Evolutionary conservation across 169 alveolate genomes (phyloP).

Genomic region (Fabrea salina): DNA sequence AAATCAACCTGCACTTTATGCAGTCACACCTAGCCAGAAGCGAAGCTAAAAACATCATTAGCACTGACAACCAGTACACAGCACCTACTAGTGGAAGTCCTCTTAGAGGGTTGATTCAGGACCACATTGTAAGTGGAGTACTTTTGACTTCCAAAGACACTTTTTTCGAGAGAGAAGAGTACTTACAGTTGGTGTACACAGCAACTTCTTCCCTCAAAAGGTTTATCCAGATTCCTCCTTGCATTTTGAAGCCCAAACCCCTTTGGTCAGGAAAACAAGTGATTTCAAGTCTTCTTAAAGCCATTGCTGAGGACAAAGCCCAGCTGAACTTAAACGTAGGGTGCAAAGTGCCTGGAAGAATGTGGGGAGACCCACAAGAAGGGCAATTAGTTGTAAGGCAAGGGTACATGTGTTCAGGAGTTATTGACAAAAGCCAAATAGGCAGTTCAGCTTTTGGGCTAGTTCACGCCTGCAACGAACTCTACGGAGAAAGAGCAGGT

Average conservation of each 20-base stretch:
- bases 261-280: constrained; percentile 98
- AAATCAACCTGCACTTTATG: constrained; percentile 97
- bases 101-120: constrained; percentile 97
- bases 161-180: constrained; percentile 86
- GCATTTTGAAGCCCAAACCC: constrained; percentile 89
- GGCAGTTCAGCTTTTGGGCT: constrained; percentile 96
- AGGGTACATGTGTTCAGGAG: constrained; percentile 79
- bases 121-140: constrained; percentile 93
- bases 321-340: constrained; percentile 50
- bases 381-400: constrained; percentile 43
- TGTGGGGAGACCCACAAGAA: constrained; percentile 75
- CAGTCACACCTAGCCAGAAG: constrained; percentile 93
- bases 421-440: constrained; percentile 94
- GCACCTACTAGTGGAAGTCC: constrained; percentile 98
- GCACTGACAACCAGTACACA: constrained; percentile 94
- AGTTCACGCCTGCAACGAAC: constrained; percentile 92
- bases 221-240: constrained; percentile 83
- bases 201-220: constrained; percentile 56
- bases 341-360: constrained; percentile 54
- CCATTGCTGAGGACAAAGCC: constrained; percentile 10
- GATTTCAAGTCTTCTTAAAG: constrained; percentile 3
- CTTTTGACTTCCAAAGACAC: constrained; percentile 93
- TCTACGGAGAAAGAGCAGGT: constrained; percentile 91
- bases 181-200: constrained; percentile 82
- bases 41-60: constrained; percentile 93